Base-by-base conservation (phyloP, 1,284 basidiomycete genomes). In the Phellinidium pouzarii region DNA sequence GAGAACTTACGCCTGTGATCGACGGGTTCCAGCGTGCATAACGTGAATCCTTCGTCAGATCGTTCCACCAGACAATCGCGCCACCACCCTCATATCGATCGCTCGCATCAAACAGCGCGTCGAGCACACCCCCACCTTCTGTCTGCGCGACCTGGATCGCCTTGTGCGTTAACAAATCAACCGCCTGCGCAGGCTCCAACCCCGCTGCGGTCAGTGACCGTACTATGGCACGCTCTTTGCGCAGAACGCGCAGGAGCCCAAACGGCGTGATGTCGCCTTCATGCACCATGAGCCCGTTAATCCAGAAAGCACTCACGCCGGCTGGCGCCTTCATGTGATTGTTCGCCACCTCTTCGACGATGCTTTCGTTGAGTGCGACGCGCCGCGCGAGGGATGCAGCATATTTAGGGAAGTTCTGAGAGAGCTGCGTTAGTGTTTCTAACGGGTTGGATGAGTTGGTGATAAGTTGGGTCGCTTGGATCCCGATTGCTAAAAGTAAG, bases 371-470 rank as follows among this genome's bases (percentile, higher is more conserved):
- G 4, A 81, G 67, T 1, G 67, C 59, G 48, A 91, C 78, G 54
- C 84, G 80, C 27, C 87, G 77, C 1, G 87, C 76, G 40, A 94
- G 70, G 5, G 82, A 71, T 1, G 82, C 74, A 0, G 84, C 82
- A 63, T 94, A 93, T 65, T 82, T 86, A 0, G 94, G 94, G 68
- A 96, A 93, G 67, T 93, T 84, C 64, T 94, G 87, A 0, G 87
- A 77, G 26, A 96, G 75, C n/a, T 80, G 73, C 40, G 75, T 78
- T 31, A 95, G 75, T 0, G 85, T 77, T 1, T 65, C 58, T 1
- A 94, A 70, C 0, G 84, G 83, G 3, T 78, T 67, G 0, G 68
- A 55, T 4, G 85, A 83, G 51, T 75, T 71, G 40, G 77, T 73
- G 52, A 95, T 77, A 40, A 94, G 77, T 51, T 91, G 84, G 3